phyloP scores from a whole-genome alignment of 73 alveolate genomes.

The Paraurostyla sp. region DNA sequence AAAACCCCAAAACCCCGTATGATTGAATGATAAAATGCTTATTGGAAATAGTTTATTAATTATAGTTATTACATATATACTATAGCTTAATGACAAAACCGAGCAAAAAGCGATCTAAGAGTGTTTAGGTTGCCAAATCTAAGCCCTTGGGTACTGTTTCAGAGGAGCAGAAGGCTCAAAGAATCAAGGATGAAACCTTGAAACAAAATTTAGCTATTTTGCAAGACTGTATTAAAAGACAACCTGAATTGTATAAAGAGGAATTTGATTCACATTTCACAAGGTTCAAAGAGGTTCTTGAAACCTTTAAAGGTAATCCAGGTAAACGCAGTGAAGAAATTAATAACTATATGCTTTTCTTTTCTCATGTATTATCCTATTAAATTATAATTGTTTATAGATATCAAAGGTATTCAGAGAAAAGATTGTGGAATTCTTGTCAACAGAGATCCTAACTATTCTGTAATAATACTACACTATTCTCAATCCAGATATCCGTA shows the following conservation, averaged over 20 bases:
- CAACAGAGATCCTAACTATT: conserved; percentile 78
- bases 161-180: conserved; percentile 33
- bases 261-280: conserved; percentile 77
- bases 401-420: conserved; percentile 69
- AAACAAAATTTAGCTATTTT: conserved; percentile 35
- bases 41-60: too few species aligned
- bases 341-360: conserved; percentile 78
- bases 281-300: conserved; percentile 80
- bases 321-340: conserved; percentile 78
- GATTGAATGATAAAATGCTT: too few species aligned
- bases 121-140: conserved; percentile 11
- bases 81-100: conserved; percentile 58
- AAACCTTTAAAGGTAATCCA: conserved; percentile 82
- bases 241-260: conserved; percentile 84
- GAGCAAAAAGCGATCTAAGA: conserved; percentile 40
- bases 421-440: conserved; percentile 83
- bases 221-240: conserved; percentile 88
- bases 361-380: conserved; percentile 78
- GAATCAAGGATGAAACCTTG: conserved; percentile 41
- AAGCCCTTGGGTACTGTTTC: conserved; percentile 35
- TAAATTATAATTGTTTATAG: not conserved
- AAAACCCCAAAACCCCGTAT: too few species aligned
- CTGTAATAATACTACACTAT: conserved; percentile 86
- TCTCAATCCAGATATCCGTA: conserved; percentile 86
- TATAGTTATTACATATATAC: too few species aligned